Evolutionary conservation across 805 yeast genomes (phyloP).

Genomic region (Kazachstania kunashirensis): DNA sequence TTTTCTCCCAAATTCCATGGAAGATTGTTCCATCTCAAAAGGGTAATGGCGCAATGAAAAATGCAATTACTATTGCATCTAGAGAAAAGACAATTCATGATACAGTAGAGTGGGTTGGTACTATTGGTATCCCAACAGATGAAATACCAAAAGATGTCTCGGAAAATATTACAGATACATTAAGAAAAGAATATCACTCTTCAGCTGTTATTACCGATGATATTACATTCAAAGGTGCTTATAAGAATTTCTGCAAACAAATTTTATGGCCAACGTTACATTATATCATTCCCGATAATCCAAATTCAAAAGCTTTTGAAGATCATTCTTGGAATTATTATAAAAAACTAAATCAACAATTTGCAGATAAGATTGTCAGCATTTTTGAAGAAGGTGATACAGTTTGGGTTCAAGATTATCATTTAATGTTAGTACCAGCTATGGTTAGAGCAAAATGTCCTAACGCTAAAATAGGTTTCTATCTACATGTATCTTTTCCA

Average conservation of each 20-base stretch:
- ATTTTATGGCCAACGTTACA: constrained; percentile 93
- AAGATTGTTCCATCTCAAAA: constrained; percentile 52
- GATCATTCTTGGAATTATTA: constrained; percentile 91
- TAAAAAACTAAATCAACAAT: constrained; percentile 57
- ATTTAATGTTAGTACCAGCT: constrained; percentile 72
- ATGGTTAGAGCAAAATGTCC: constrained; percentile 74
- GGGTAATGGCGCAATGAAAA: constrained; percentile 83
- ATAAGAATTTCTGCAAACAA: constrained; percentile 84
- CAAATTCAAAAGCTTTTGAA: constrained; percentile 88
- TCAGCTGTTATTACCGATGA: constrained; percentile 69
- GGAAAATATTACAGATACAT: constrained; percentile 39
- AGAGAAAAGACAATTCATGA: constrained; percentile 31
- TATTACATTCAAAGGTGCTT: constrained; percentile 78
- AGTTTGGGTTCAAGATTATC: constrained; percentile 93
- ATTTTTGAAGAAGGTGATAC: constrained; percentile 65
- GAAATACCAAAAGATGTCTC: constrained; percentile 52
- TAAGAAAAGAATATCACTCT: constrained; percentile 43
- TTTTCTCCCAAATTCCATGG: constrained; percentile 56
- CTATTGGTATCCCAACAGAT: constrained; percentile 86
- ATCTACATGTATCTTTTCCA: constrained; percentile 90
- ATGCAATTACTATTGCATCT: constrained; percentile 64
- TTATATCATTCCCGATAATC: constrained; percentile 92
- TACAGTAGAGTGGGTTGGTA: constrained; percentile 71
- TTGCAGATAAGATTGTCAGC: constrained; percentile 67
- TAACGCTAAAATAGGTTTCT: constrained; percentile 80